Base-by-base conservation (phyloP, 176 grass and related monocot species). In the Leersia perrieri region DNA sequence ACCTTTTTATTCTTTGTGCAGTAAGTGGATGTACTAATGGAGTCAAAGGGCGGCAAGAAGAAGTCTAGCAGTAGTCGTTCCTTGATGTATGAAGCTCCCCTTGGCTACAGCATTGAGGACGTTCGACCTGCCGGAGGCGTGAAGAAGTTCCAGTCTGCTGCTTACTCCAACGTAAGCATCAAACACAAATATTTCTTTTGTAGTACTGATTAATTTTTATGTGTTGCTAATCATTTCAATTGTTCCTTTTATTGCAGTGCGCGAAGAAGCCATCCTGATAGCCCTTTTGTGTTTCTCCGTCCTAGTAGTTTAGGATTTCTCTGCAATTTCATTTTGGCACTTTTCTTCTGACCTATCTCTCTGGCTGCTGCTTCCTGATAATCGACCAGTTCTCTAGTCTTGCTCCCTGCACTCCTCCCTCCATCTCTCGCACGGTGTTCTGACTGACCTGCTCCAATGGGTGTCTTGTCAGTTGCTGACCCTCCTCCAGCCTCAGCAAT, bases 231-330 rank as follows among this genome's bases (percentile, higher is more conserved):
- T 9, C 22, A 33, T 47, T 45, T 74, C 18, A 26, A 0, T 34
- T 39, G 11, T 66, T 89, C 87, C 13, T 69, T 87, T 9, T 62
- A 2, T 33, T 91, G 86, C 92, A 94, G 92, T 94, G 92, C 55
- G 92, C 81, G 68, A 84, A 86, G 83, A 89, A 84, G 86, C 92
- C 92, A 71, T 94, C 92, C 92, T 94, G 92, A 94, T 91, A 91
- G 22, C 66, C 83, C 61, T 68, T 84, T 84, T 7, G 34, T n/a
- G 60, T 63, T 61, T 74, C 72, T 83, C 66, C 8, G 22, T 63
- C 45, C 33, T 20, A 66, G 72, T 94, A 91, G 92, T 81, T 33
- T 89, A 91, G 83, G 62, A 91, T 91, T 91, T 89, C 55, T 68
- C 75, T 64, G 33, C 49, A 74, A 44, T 81, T 65, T 15, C 26